Base-by-base conservation (phyloP, 202 grass and related monocot species). In the Alloteropsis angusta region DNA sequence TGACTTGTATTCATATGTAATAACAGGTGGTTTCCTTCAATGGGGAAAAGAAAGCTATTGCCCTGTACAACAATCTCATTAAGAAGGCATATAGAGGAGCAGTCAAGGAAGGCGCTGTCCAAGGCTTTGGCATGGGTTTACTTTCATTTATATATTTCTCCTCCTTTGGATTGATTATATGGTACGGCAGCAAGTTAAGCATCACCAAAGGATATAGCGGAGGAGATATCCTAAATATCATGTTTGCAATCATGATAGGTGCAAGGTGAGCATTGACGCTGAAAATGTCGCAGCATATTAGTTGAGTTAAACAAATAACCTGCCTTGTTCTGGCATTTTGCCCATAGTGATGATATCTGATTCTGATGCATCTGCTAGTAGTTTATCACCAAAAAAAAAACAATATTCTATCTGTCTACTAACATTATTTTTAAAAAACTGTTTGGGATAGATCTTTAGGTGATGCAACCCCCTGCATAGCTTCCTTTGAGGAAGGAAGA, bases 21-120 rank as follows among this genome's bases (percentile, higher is more conserved):
- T 50, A 81, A 83, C 63, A 93, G 93, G 90, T 97, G 45, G 84
- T 77, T 65, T 89, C 93, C 32, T 97, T 93, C 79, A 97, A 88
- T 63, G 86, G 93, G 28, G 93, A 97, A 81, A 86, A 91, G 53
- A 78, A 80, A 85, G 79, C 90, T 25, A 80, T 91, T 80, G 60
- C 25, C 26, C 65, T 72, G 10, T 97, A 97, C 48, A 93, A 93
- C 12, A 76, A 65, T 58, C 59, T 74, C 10, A 89, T 97, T 87
- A 91, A 75, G 70, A 87, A 84, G 60, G 90, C 90, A 53, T 83
- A 76, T 55, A 77, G 69, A 57, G 78, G 78, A 57, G 62, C 85
- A 7, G 68, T 90, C 26, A 87, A 77, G 72, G 90, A 93, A 97
- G 90, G 90, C 34, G 52, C 64, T 42, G 77, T 80, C 57, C 25